Base-by-base conservation (phyloP, 2,329 filamentous ascomycete species). In the Sporothrix pseudoabietina region DNA sequence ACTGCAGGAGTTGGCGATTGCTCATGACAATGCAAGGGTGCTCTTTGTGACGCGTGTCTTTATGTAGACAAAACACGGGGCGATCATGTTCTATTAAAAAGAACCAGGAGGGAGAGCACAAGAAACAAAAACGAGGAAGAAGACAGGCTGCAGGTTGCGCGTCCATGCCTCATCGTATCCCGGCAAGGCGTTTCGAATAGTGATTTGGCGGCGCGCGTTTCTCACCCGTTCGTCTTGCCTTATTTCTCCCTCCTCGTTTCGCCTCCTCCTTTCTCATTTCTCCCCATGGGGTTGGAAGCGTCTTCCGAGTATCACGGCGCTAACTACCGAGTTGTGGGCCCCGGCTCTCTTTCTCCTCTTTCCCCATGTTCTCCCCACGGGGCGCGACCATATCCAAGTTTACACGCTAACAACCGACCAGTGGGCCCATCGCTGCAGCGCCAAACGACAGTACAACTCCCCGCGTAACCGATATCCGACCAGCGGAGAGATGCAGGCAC, bases 291-390 rank as follows among this genome's bases (percentile, higher is more conserved):
- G 71, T 63, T 49, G 2, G 30, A 63, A 65, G 44, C 16, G 47
- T 63, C 39, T 59, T 52, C 55, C 69, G 54, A 63, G 55, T 22
- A 35, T 19, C 19, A 41, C 9, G 35, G 30, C 70, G 47, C 57
- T 65, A 71, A 71, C 70, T 65, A 32, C 70, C 70, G 70, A 71
- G 44, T 39, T 19, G 41, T 65, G 41, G 55, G 70, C 32, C 68
- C 57, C 32, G 57, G 57, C 5, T 41, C 57, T 22, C 32, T 63
- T 32, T 63, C 57, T 22, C 57, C 32, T 63, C 32, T n/a, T 41
- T 63, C 57, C 26, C 16, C 32, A 8, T 41, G 57, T 10, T 66
- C 55, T 57, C 55, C 55, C 55, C 55, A 35, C 55, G 41, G 41
- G 26, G 44, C 22, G 7, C 3, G 41, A 26, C 14, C 22, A 19